Percentiles rank a stretch among this genome's conserved stretches.
Evolutionary conservation across 2,329 filamentous ascomycete species (phyloP).

Genomic region (Annulohypoxylon truncatum): DNA sequence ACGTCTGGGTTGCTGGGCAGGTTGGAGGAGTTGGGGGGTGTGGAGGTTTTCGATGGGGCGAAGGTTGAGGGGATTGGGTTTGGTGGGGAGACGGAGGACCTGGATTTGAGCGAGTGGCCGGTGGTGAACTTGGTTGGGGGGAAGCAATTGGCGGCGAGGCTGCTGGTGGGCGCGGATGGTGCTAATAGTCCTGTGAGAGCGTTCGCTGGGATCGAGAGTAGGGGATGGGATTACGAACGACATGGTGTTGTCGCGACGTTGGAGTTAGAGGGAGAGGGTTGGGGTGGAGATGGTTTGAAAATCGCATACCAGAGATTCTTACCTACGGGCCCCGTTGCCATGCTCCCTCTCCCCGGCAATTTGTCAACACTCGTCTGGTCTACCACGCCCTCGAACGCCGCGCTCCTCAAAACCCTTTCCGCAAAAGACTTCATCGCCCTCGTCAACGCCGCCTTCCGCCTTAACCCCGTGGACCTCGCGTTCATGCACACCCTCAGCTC

Average conservation of each 20-base stretch:
- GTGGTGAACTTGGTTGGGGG: slow-evolving; percentile 78
- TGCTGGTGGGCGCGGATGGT: slow-evolving; percentile 93
- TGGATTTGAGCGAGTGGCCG: slow-evolving; percentile 89
- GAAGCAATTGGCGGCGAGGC: slow-evolving; percentile 77
- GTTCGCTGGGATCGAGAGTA: slow-evolving; percentile 86
- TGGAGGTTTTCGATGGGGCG: slow-evolving; percentile 79
- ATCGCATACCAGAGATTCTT: slow-evolving; percentile 96
- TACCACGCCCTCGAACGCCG: slow-evolving; percentile 83
- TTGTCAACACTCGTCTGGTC: slow-evolving; percentile 93
- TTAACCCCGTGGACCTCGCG: slow-evolving; percentile 80
- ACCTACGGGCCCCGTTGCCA: slow-evolving; percentile 89
- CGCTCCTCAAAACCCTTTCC: slow-evolving; percentile 80
- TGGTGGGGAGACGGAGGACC: slow-evolving; percentile 73
- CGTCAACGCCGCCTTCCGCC: slow-evolving; percentile 93
- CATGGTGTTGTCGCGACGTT: slow-evolving; percentile 94
- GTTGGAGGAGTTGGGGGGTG: slow-evolving; percentile 74
- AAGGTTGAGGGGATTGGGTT: slow-evolving; percentile 83
- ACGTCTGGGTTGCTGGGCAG: slow-evolving; percentile 80
- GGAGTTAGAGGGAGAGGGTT: slow-evolving; percentile 72
- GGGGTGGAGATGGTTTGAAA: slow-evolving; percentile 67
- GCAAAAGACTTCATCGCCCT: slow-evolving; percentile 81
- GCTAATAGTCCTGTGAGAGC: slow-evolving; percentile 92
- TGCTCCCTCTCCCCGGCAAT: slow-evolving; percentile 88
- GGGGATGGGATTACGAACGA: slow-evolving; percentile 93
- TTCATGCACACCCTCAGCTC: slow-evolving; percentile 78